Conservation (phyloP, 176 grass and related monocot species). For the Cenchrus fungigraminus region DNA sequence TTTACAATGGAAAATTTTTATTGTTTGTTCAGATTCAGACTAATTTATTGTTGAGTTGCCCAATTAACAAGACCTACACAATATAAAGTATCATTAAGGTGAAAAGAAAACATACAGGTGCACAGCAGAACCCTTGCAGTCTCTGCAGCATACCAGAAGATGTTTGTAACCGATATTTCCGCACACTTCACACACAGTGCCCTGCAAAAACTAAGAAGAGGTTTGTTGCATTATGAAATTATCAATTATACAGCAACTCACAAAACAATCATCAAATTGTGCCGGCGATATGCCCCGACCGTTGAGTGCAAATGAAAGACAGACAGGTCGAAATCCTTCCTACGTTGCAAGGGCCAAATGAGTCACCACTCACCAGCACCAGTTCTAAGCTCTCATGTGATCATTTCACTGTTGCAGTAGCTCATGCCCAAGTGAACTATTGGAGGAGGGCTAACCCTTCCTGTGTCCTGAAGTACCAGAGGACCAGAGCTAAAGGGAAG, state of each 20-base stretch:
- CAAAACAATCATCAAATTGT: not conserved
- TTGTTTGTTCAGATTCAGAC: not conserved
- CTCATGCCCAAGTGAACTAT: not conserved
- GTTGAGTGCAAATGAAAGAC: not conserved
- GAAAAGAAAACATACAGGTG: slow-evolving; percentile 46
- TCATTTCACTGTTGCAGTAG: not conserved
- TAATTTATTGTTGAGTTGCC: not conserved
- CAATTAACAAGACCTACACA: not conserved
- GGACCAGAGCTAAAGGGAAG: not conserved
- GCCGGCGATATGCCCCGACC: not conserved
- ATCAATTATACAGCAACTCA: not conserved
- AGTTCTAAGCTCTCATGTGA: not conserved
- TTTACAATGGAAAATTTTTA: not conserved
- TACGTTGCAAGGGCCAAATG: not conserved
- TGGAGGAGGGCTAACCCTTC: not conserved
- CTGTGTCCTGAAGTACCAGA: not conserved
- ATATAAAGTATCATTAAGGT: not conserved
- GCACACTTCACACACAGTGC: slow-evolving; percentile 39
- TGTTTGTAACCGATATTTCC: slow-evolving; percentile 41
- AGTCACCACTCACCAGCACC: not conserved
- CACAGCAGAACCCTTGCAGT: slow-evolving; percentile 22
- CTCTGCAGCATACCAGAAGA: slow-evolving; percentile 38
- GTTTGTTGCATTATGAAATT: not conserved
- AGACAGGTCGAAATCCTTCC: not conserved
- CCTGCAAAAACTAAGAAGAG: not conserved